Conservation (phyloP, 2,329 filamentous ascomycete species). For the Purpureocillium takamizusanense region DNA sequence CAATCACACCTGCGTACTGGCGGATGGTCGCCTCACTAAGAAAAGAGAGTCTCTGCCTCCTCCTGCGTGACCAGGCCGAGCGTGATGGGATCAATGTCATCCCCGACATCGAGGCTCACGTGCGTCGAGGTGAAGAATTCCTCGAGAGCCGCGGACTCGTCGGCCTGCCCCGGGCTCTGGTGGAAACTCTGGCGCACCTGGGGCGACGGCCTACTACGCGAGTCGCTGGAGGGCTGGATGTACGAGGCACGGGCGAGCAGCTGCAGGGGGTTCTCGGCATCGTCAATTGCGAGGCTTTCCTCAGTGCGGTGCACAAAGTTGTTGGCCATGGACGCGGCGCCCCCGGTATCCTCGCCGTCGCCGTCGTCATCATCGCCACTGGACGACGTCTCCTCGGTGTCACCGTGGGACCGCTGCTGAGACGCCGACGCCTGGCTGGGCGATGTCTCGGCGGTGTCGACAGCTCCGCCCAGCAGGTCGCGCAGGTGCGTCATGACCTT, state of each 20-base stretch:
- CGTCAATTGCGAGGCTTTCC: constrained; percentile 54
- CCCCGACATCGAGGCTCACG: constrained; percentile 53
- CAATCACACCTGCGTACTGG: no score
- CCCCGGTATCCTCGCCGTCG: no score
- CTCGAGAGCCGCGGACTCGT: constrained; percentile 32
- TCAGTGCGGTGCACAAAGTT: constrained; percentile 23
- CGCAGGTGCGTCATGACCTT: constrained; percentile 35
- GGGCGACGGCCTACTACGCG: constrained; percentile 17
- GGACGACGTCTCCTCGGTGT: constrained; percentile 22
- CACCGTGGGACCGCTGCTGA: constrained; percentile 9
- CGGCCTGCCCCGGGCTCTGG: constrained; percentile 14
- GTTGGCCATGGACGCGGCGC: constrained; percentile 13
- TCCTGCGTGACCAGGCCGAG: constrained; percentile 57
- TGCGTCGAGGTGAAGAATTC: constrained; percentile 59
- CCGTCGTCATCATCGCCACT: constrained; percentile 20
- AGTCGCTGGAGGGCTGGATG: constrained; percentile 43
- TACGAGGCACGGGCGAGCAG: constrained; percentile 65
- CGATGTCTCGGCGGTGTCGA: constrained; percentile 9
- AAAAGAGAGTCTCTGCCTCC: constrained; percentile 55
- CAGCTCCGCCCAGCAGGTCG: constrained; percentile 25
- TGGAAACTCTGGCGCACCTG: constrained; percentile 9
- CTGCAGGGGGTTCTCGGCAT: constrained; percentile 68
- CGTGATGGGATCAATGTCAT: constrained; percentile 60
- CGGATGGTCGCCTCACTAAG: constrained; percentile 42
- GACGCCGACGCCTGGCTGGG: constrained; percentile 2